Conservation (phyloP, 495 filamentous ascomycete genomes). For the Barbatosphaeria neglecta region DNA sequence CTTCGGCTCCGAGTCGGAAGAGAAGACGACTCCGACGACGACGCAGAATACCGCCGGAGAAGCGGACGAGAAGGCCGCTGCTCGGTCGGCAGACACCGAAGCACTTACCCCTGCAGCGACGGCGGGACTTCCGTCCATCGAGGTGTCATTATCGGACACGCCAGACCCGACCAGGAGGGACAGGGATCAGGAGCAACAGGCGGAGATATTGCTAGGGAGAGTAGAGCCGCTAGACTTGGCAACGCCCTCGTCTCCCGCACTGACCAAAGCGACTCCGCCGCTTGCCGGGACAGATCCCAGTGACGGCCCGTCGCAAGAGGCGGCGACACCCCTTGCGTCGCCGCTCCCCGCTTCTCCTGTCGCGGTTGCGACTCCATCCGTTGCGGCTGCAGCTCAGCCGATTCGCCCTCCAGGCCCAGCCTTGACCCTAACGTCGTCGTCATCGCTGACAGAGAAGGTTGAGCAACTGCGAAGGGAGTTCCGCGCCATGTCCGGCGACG, state of each 20-base stretch:
- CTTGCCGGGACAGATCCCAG: slow-evolving; percentile 5
- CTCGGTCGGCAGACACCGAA: slow-evolving; percentile 9
- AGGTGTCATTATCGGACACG: slow-evolving; percentile 14
- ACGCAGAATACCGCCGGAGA: slow-evolving; percentile 14
- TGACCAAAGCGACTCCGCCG: slow-evolving; percentile 1
- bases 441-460: slow-evolving; percentile 35
- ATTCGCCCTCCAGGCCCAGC: not conserved
- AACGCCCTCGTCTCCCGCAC: slow-evolving; percentile 27
- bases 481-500: slow-evolving; percentile 16
- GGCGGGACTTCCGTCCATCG: too few relatives aligned
- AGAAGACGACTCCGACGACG: slow-evolving; percentile 27
- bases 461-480: slow-evolving; percentile 36
- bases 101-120: not conserved
- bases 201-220: slow-evolving; percentile 31
- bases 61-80: slow-evolving; percentile 12
- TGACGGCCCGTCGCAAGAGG: too few relatives aligned
- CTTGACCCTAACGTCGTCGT: slow-evolving; percentile 5
- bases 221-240: slow-evolving; percentile 64
- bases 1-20: slow-evolving; percentile 24
- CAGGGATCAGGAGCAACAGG: slow-evolving; percentile 8
- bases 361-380: too few relatives aligned
- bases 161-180: slow-evolving; percentile 1
- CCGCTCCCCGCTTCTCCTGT: too few relatives aligned
- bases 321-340: too few relatives aligned
- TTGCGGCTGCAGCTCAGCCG: not conserved